Percentiles rank a stretch among this genome's conserved stretches.
Evolutionary conservation across 140 eudicot genomes (phyloP).

Genomic region (Ambrosia hybrid): DNA sequence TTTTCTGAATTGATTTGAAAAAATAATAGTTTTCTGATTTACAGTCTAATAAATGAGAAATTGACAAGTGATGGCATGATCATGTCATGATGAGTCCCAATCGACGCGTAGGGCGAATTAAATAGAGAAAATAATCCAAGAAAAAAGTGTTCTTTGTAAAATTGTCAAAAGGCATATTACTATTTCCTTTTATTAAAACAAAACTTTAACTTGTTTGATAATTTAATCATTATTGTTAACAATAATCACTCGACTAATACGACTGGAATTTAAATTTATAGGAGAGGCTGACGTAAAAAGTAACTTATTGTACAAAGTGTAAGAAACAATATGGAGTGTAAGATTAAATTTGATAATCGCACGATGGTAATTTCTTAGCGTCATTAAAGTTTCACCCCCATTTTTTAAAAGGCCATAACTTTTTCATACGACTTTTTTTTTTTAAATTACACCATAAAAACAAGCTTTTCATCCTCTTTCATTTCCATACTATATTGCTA

Average conservation of each 20-base stretch:
- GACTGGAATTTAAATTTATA: neutral
- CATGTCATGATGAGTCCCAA: constrained; percentile 31
- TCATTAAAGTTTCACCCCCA: no score
- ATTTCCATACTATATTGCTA: no score
- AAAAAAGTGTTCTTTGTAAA: neutral
- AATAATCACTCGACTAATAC: neutral
- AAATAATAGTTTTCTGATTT: neutral
- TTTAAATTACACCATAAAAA: no score
- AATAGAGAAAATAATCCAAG: neutral
- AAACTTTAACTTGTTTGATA: neutral
- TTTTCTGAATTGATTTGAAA: neutral
- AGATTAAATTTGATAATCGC: no score
- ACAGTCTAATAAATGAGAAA: constrained; percentile 18
- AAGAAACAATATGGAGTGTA: no score
- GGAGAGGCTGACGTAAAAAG: no score
- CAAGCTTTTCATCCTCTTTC: no score
- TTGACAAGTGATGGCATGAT: constrained; percentile 30
- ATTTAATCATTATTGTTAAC: neutral
- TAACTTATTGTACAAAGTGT: no score
- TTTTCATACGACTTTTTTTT: no score
- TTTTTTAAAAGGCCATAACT: no score
- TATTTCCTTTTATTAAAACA: neutral
- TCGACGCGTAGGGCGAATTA: constrained; percentile 10
- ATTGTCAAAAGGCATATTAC: constrained; percentile 1
- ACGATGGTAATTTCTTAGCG: no score